Percentiles rank a stretch among this genome's conserved stretches.
phyloP scores from a whole-genome alignment of 495 filamentous ascomycete species.

The Extremus antarcticus region DNA sequence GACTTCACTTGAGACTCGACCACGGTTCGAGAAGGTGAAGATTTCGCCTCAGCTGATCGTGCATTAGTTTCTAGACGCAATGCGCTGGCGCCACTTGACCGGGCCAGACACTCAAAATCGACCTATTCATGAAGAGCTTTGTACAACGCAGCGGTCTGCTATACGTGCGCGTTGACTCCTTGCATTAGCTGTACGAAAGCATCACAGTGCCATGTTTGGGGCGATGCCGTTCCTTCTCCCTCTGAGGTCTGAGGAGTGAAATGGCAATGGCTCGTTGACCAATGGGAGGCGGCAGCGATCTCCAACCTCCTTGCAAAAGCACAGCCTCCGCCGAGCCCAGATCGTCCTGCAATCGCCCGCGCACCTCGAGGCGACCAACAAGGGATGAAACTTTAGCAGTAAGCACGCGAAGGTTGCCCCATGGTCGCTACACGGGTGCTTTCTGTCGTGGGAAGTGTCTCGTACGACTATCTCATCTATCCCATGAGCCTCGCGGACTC shows the following conservation, averaged over 20 bases:
- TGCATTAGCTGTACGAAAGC: no score
- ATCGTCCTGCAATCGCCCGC: background rate
- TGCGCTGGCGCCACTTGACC: background rate
- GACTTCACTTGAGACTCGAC: background rate
- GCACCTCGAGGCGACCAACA: background rate
- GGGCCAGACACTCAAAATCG: background rate
- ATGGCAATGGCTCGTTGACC: no score
- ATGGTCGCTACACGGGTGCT: no score
- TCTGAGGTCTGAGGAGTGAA: no score
- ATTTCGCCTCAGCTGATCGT: background rate
- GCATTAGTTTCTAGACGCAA: background rate
- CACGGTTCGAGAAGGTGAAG: background rate
- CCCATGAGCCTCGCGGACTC: constrained; percentile 1
- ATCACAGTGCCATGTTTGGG: no score
- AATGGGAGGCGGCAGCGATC: background rate
- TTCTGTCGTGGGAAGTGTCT: constrained; percentile 14
- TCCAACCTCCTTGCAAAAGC: background rate
- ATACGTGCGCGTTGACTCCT: no score
- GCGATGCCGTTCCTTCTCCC: no score
- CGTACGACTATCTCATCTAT: constrained; percentile 18
- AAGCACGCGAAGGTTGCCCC: no score
- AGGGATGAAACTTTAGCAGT: no score
- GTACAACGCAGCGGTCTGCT: background rate
- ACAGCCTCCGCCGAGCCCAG: background rate
- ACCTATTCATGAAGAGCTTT: background rate